phyloP scores from a whole-genome alignment of 257 asterid species.

The Verbascum thapsus region DNA sequence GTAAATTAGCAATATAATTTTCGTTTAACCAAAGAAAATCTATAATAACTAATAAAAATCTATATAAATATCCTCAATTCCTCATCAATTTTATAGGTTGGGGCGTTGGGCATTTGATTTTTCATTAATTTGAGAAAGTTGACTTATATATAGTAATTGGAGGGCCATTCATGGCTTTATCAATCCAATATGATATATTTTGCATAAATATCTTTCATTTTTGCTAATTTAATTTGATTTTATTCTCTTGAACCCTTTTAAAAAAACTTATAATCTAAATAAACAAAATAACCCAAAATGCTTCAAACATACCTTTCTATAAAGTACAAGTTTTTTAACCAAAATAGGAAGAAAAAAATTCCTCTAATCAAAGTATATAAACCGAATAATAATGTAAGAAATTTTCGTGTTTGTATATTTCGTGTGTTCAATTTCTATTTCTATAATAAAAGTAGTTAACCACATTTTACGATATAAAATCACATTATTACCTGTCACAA shows the following conservation, averaged over 20 bases:
- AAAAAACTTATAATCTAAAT: neutral
- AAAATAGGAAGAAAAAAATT: neutral
- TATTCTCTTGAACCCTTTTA: neutral
- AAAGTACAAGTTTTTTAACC: neutral
- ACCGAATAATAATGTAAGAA: neutral
- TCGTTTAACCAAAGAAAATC: too few relatives aligned
- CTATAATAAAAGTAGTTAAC: neutral
- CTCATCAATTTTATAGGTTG: slow-evolving; percentile 12
- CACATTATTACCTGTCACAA: too few relatives aligned
- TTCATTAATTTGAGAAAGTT: neutral
- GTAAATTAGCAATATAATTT: too few relatives aligned
- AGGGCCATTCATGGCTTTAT: slow-evolving; percentile 17
- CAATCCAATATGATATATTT: neutral
- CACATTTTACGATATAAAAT: neutral
- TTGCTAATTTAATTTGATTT: neutral
- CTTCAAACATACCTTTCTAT: neutral
- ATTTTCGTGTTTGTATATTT: neutral
- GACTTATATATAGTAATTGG: slow-evolving; percentile 1
- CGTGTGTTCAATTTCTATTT: neutral
- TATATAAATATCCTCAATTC: neutral
- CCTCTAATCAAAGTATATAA: neutral
- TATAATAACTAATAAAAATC: too few relatives aligned
- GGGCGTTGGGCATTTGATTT: too few relatives aligned
- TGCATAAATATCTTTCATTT: neutral
- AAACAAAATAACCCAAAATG: neutral